These are phyloP conservation scores for Fusarium coffeatum DNA, from an alignment of 2,329 filamentous ascomycete genomes.

Conservation along the genomic window DNA sequence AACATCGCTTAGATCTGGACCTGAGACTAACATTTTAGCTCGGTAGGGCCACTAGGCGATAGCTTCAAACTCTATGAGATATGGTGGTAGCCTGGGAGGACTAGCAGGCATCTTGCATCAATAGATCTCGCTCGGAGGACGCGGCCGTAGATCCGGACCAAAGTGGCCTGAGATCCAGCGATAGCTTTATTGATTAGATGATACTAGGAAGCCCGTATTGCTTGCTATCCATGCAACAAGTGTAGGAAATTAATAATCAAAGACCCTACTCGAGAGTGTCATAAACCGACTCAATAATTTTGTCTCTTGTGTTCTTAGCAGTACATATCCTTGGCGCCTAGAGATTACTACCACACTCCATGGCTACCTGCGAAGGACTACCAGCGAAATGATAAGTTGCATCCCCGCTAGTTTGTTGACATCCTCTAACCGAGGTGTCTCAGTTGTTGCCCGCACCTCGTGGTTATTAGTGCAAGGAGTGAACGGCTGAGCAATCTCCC, in stretches of 20 bases:
- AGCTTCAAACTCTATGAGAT: conserved; percentile 13
- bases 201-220: neutral
- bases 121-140: neutral
- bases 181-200: too few species aligned
- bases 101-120: neutral
- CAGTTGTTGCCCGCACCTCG: conserved; percentile 1
- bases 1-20: conserved; percentile 13
- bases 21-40: neutral
- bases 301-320: neutral
- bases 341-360: neutral
- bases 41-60: conserved; percentile 6
- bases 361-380: neutral
- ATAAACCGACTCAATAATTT: neutral
- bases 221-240: neutral
- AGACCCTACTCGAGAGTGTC: neutral
- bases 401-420: neutral
- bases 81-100: neutral
- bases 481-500: neutral
- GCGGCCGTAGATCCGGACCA: neutral
- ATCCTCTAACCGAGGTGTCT: neutral
- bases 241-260: neutral
- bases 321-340: neutral
- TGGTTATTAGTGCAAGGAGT: conserved; percentile 1
- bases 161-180: neutral
- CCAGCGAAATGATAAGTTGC: neutral